Evolutionary conservation across 2,329 filamentous ascomycete species (phyloP), one percentile per base, ranked within the genome.

Genomic region (Pseudovirgaria hyperparasitica): DNA sequence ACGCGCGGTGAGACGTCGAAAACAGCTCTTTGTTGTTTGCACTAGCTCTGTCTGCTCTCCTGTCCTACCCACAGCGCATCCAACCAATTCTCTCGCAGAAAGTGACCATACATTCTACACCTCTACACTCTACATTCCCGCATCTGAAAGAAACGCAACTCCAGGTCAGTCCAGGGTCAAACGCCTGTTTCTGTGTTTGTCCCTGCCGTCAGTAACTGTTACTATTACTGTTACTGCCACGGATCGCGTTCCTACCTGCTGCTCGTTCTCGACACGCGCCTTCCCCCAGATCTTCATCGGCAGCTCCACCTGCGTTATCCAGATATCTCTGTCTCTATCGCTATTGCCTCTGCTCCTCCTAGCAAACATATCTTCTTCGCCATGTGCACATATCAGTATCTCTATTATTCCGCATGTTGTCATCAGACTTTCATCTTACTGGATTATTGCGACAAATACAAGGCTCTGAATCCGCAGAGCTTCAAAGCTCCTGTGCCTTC

Each of bases 331-430:
- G 15, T 27, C 18, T 8, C 9, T 16, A 14, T 13, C 14, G 6
- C 23, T n/a, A 19, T 11, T 24, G 9, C 14, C 21, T 16, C 21
- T 24, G 14, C 9, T 19, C 10, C n/a, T 21, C 14, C 22, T 17
- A 5, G n/a, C 22, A 13, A 23, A 11, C 26, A 20, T 32, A 25
- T 32, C 19, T 17, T 24, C 28, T 9, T 28, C 9, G 36, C 25
- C 26, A 55, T 55, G 52, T 55, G 52, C 35, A 25, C 38, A 5
- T 55, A 52, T 41, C 35, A 37, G 11, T 54, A 53, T 38, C 31
- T 45, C 26, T 52, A 48, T 36, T 48, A 42, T 29, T 41, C 42
- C 5, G 16, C 24, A 14, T 55, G 52, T 36, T 35, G 32, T 31
- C 52, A 55, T 38, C 36, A 33, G 18, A 43, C 51, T 22, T 26